Base-by-base conservation (phyloP, 2,329 filamentous ascomycete species). In the Penicillium oxalicum region DNA sequence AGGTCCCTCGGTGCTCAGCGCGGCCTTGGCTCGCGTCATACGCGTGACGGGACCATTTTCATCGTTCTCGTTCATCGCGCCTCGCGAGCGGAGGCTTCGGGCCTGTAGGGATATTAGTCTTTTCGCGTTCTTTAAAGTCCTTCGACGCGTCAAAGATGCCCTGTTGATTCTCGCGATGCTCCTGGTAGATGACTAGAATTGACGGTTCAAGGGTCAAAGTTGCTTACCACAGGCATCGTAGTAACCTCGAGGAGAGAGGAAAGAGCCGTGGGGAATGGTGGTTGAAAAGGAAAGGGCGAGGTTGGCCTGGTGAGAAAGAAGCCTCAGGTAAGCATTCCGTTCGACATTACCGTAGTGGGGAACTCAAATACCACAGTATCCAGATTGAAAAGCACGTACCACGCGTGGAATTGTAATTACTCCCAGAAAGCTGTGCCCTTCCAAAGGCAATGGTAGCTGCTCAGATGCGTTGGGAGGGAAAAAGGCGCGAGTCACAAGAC, bases 21-120 rank as follows among this genome's bases (percentile, higher is more conserved):
- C 86, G 45, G 90, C 84, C 76, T 97, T 96, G 59, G 93, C 91
- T 74, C 93, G 83, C 62, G 93, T 97, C 68, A 96, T 76, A 74
- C 91, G 89, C 73, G 87, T 88, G 53, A 87, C 83, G 50, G 77
- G 74, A 56, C 73, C 80, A 70, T 95, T 95, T 77, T 96, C 93
- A 70, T 96, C 91, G 68, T 96, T 96, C 77, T 96, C 91, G 71
- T 94, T 93, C 58, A 86, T 86, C 63, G 86, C 80, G 69, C 83
- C 80, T 73, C 90, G 86, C 69, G 83, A 80, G 72, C 86, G 82
- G 64, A 83, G 77, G 68, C 81, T 76, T 72, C 87, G 86, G 76
- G 78, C 80, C 86, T 85, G 64, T 34, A 34, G 38, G 27, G 36
- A 24, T 34, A 49, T 56, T 43, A 55, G 43, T 50, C 18, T 40